Base-by-base conservation (phyloP, 768 basidiomycete genomes). In the Xerocomus potaroensis region DNA sequence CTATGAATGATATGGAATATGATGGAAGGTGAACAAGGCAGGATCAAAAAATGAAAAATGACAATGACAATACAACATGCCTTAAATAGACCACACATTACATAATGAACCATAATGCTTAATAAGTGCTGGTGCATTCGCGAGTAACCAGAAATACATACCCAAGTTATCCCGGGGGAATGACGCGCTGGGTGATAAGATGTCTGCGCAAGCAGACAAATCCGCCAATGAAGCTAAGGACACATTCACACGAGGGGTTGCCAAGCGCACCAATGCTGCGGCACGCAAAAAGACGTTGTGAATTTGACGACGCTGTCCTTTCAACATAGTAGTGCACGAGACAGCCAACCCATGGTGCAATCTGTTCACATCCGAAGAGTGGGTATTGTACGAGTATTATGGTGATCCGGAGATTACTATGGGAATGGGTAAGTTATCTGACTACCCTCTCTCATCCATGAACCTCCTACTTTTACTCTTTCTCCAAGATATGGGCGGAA, bases 331-430 rank as follows among this genome's bases (percentile, higher is more conserved):
- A 34, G 75, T 71, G 6, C 65, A 60, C 35, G 70, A 76, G 45
- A 53, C 48, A 19, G 57, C 64, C 39, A 84, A 83, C 50, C 76
- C 75, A 2, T 91, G 84, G 69, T 93, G 91, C 59, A 60, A 59
- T 4, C 58, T 90, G 5, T 92, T 93, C 63, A 67, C 67, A 0
- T 36, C 56, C 11, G 64, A 71, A 0, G 87, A 90, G 32, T 91
- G 83, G 60, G 65, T 65, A 9, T 72, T 70, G 1, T 83, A 79
- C 52, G 87, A 84, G 55, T 89, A 88, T 58, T 67, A 67, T 27
- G 73, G 73, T 5, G 89, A 91, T 57, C 66, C 11, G 73, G 76
- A 54, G 84, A 90, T 61, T 92, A 79, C 60, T 92, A 92, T 57
- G 69, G 72, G 11, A 85, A 78, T 8, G 86, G 87, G 80, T 84